Percentiles rank a stretch among this genome's conserved stretches.
Conservation (phyloP, 345 rosid species). For the Ceriops tagal region DNA sequence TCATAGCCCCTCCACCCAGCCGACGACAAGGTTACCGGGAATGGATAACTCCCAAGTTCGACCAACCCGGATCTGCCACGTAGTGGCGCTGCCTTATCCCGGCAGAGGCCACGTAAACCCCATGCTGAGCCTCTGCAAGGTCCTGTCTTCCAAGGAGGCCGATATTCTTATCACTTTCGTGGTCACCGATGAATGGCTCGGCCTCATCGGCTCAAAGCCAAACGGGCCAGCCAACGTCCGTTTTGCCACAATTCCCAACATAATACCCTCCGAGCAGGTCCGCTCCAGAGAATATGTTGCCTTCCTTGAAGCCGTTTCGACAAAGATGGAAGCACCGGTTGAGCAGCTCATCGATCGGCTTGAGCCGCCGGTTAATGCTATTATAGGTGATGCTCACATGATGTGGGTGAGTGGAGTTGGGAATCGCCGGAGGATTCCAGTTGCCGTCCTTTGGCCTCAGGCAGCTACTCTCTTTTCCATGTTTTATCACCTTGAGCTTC, state of each 20-base stretch:
- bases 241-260: constrained; percentile 19
- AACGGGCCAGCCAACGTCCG: constrained; percentile 6
- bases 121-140: constrained; percentile 20
- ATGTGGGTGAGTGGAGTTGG: constrained; percentile 17
- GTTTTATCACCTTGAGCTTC: constrained; percentile 16
- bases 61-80: constrained; percentile 2
- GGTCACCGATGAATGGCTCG: constrained; percentile 20
- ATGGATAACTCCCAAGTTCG: neutral
- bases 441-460: constrained; percentile 28
- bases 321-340: constrained; percentile 21
- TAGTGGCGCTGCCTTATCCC: constrained; percentile 19
- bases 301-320: constrained; percentile 17
- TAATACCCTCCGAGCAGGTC: constrained; percentile 25
- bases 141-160: constrained; percentile 1
- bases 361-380: neutral
- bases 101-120: constrained; percentile 27
- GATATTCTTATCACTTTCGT: constrained; percentile 18
- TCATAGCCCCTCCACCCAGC: too few species aligned
- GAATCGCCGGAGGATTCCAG: constrained; percentile 18
- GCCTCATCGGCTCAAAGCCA: constrained; percentile 7
- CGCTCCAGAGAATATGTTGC: constrained; percentile 16
- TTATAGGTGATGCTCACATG: constrained; percentile 18
- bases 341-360: constrained; percentile 17
- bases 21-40: too few species aligned
- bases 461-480: constrained; percentile 19